Base-by-base conservation (phyloP, 1,284 basidiomycete species). In the Malassezia arunalokei region DNA sequence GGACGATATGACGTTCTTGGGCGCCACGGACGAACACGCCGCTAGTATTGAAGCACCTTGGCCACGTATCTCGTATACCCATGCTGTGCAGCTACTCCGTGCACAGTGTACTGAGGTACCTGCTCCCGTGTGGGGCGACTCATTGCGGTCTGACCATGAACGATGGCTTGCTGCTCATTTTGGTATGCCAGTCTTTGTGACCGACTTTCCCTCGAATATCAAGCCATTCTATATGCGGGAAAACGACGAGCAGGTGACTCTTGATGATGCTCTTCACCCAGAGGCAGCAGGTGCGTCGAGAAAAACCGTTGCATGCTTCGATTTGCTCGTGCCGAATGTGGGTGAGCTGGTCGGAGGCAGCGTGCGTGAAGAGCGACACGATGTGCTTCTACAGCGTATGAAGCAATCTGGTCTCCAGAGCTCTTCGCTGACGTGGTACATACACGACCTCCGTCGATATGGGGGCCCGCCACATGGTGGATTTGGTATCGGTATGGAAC, bases 191-290 rank as follows among this genome's bases (percentile, higher is more conserved):
- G 79, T 91, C 0, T 96, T 96, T 69, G 84, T 99, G 40, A 87
- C 83, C 4, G 82, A 92, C 71, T 99, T 96, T 71, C 92, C 92
- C 0, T 75, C 77, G 1, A 31, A 63, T 0, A 74, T 86, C 58
- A 99, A 99, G 74, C 88, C 94, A 7, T 98, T 96, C 76, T 99
- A 99, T 76, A 96, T 96, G 94, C 66, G 67, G 32, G 40, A 45
- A 17, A 47, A 45, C 20, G 27, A 27, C 7, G 44, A 49, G 17
- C 37, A 6, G 3, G 31, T 37, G 9, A 30, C 8, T 29, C 43
- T 54, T 28, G 43, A 37, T 0, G 42, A 31, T 65, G 71, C 14
- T 20, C 43, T 39, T 41, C 35, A 84, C 84, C 67, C 69, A 49
- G 41, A 6, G 12, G 20, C n/a, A 8, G 65, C 6, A 1, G 46